Percentiles rank a stretch among this genome's conserved stretches.
Evolutionary conservation across 129 eudicot species (phyloP).

Genomic region (Apium graveolens): DNA sequence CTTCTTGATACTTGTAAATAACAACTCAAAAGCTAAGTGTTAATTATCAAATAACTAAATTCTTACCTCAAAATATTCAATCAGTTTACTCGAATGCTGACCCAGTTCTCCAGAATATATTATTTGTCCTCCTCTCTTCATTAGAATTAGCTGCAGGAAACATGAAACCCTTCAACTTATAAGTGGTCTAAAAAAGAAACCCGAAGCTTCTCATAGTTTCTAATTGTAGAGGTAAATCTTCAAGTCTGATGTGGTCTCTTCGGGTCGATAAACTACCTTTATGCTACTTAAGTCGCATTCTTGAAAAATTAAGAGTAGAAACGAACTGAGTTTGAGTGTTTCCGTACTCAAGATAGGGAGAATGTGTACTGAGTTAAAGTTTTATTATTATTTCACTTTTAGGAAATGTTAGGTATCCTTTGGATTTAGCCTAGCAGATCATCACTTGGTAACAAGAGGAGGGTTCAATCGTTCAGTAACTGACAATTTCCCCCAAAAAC

Average conservation of each 20-base stretch:
- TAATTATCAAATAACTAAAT: not conserved
- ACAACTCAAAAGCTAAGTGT: not conserved
- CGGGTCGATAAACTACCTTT: not conserved
- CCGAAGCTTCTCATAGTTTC: not conserved
- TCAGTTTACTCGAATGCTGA: conserved; percentile 12
- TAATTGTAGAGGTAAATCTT: not conserved
- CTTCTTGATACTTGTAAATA: not conserved
- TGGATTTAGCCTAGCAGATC: not conserved
- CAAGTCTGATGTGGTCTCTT: not conserved
- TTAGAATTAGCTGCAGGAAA: conserved; percentile 17
- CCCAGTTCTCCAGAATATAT: conserved; percentile 19
- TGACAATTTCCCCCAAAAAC: not conserved
- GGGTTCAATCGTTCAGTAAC: not conserved
- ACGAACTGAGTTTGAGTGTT: not conserved
- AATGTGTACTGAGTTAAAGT: not conserved
- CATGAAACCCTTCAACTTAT: not conserved
- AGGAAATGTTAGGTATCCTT: not conserved
- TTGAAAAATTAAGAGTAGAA: not conserved
- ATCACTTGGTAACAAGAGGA: not conserved
- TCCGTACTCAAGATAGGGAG: not conserved
- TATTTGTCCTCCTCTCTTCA: conserved; percentile 25
- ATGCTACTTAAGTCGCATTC: not conserved
- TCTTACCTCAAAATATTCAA: conserved; percentile 24
- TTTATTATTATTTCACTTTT: not conserved
- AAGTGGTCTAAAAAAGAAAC: not conserved